Conservation (phyloP, 2,329 filamentous ascomycete genomes). For the Acrodontium crateriforme region DNA sequence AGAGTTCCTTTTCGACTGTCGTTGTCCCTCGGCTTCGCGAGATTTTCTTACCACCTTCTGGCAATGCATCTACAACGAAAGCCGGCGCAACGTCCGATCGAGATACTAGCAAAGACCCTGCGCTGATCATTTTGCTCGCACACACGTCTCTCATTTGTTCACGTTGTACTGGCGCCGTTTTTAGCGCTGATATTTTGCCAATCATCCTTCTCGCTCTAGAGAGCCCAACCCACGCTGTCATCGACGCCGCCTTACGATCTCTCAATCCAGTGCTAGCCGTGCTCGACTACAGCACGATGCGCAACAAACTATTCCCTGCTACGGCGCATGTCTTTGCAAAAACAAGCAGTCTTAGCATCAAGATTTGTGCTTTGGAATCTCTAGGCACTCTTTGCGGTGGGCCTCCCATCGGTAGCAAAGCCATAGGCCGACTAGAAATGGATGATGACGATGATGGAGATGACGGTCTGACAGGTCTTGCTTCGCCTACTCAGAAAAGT, state of each 20-base stretch:
- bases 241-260: constrained; percentile 70
- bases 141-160: constrained; percentile 62
- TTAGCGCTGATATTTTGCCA: constrained; percentile 88
- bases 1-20: constrained; percentile 67
- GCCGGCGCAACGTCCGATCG: constrained; percentile 52
- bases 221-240: constrained; percentile 74
- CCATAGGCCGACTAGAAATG: too few species aligned
- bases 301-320: constrained; percentile 89
- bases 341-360: constrained; percentile 87
- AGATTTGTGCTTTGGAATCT: constrained; percentile 80
- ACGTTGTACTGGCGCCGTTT: constrained; percentile 80
- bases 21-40: constrained; percentile 76
- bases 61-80: too few species aligned
- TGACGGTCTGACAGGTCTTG: constrained; percentile 65
- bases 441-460: constrained; percentile 29
- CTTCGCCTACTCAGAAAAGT: constrained; percentile 28
- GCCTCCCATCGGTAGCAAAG: constrained; percentile 22
- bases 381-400: constrained; percentile 85
- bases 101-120: constrained; percentile 73
- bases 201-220: constrained; percentile 74
- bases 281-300: constrained; percentile 91
- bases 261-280: constrained; percentile 71
- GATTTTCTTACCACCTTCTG: constrained; percentile 71
- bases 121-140: constrained; percentile 80
- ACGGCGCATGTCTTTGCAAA: constrained; percentile 83